Evolutionary conservation across 2,329 filamentous ascomycete genomes (phyloP).

Genomic region (Cytospora piceicola): DNA sequence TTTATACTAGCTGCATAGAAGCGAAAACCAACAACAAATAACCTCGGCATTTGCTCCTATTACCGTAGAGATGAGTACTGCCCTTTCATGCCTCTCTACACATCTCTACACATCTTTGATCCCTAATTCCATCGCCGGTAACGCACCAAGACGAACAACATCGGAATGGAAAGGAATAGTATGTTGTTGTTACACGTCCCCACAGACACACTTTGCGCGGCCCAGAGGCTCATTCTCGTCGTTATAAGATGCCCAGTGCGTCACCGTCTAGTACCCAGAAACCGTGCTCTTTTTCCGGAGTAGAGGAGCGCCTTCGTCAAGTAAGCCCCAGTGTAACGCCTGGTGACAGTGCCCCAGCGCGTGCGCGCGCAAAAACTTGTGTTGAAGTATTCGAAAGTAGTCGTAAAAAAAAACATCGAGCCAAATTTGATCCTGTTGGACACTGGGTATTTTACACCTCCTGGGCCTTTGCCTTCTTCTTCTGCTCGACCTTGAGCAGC

Average conservation of each 20-base stretch:
- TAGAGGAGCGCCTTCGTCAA: constrained; percentile 1
- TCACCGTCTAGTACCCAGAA: constrained; percentile 18
- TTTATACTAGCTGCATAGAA: background rate
- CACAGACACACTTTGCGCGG: background rate
- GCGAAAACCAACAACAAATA: constrained; percentile 11
- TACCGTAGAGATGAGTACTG: constrained; percentile 20
- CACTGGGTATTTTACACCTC: constrained; percentile 37
- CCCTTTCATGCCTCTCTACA: constrained; percentile 12
- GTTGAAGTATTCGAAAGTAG: constrained; percentile 12
- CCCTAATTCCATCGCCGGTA: constrained; percentile 5
- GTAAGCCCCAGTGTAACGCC: background rate
- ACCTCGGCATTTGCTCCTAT: constrained; percentile 25
- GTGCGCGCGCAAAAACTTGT: constrained; percentile 1
- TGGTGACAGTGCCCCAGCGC: constrained; percentile 1
- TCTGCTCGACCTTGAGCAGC: constrained; percentile 56
- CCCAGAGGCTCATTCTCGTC: background rate
- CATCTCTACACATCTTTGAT: constrained; percentile 17
- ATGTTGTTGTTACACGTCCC: constrained; percentile 26
- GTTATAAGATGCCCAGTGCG: constrained; percentile 1
- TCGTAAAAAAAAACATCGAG: constrained; percentile 5
- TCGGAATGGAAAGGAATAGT: constrained; percentile 19
- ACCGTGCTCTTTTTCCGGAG: background rate
- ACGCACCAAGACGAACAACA: constrained; percentile 16
- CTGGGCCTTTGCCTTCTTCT: constrained; percentile 45
- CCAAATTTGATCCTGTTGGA: background rate